These are phyloP conservation scores for Eugenia klotzschiana DNA, from an alignment of 441 rosid species.

Conservation along the genomic window DNA sequence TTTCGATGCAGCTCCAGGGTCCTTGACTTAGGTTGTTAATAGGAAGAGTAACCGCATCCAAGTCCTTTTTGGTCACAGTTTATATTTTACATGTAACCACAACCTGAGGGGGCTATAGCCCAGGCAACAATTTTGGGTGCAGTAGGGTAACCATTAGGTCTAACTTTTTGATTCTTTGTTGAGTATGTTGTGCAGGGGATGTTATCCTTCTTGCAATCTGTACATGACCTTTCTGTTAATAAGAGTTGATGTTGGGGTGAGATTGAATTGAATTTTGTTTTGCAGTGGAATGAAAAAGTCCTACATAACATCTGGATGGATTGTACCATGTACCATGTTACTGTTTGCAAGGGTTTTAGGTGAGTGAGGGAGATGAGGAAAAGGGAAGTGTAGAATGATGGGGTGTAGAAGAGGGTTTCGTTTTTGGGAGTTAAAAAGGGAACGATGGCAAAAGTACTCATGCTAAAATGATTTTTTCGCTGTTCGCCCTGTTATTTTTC, in stretches of 20 bases:
- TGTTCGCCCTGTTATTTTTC: neutral
- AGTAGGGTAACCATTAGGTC: conserved; percentile 14
- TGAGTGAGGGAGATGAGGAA: neutral
- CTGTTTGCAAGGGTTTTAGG: neutral
- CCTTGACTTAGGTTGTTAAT: neutral
- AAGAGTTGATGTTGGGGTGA: neutral
- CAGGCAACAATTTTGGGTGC: conserved; percentile 33
- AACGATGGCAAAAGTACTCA: neutral
- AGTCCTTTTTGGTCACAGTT: neutral
- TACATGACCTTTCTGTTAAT: conserved; percentile 6
- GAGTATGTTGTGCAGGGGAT: neutral
- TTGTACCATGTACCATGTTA: neutral
- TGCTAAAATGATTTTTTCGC: neutral
- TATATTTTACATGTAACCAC: conserved; percentile 5
- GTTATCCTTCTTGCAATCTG: conserved; percentile 6
- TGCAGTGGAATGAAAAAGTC: neutral
- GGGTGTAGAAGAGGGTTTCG: neutral
- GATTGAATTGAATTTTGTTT: neutral
- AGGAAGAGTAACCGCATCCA: conserved; percentile 11
- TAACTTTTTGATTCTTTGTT: conserved; percentile 5
- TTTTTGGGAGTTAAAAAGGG: neutral
- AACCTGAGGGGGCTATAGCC: conserved; percentile 2
- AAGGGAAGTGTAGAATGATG: neutral
- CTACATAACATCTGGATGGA: neutral
- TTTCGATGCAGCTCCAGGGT: conserved; percentile 16